Base-by-base conservation (phyloP, 108 stramenopile species). In the Aurantiochytrium sp. region DNA sequence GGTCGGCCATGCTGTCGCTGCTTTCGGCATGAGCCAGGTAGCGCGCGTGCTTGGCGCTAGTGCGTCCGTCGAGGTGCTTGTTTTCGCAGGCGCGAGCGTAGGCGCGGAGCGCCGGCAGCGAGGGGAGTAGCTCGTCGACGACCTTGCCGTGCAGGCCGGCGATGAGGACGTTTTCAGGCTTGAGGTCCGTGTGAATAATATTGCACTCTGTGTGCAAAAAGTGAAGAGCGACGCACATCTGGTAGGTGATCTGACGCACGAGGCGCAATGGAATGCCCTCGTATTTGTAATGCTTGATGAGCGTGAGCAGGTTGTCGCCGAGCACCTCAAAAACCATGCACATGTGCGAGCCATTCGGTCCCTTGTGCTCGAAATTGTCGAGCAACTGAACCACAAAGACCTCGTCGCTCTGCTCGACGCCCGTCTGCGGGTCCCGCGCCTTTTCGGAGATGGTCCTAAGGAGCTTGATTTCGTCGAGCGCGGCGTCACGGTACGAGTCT, bases 301-400 rank as follows among this genome's bases (percentile, higher is more conserved):
- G 96, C 37, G 94, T 93, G 55, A 99, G 91, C 15, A 98, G 91
- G 87, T 99, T 99, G 92, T 94, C 96, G 4, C 98, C 98, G 22
- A 98, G 92, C 93, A 98, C 96, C 48, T 96, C 95, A 81, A 98
- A 99, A 4, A 97, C 97, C 98, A 99, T 99, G 85, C 97, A 98
- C 94, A 98, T 97, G 89, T 99, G 97, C 24, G 92, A 87, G 37
- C 98, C 98, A 87, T 99, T 95, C 24, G 98, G 98, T 30, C 97
- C 97, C 22, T 92, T 94, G 90, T 97, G 97, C 85, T 96, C 97
- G 91, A 99, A 99, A 50, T 93, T 94, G 91, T 98, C 97, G 86
- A 96, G 91, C 22, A 99, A 90, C 10, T 95, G 96, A 5, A 97
- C 98, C 24, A 95, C 93, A 69, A 19, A 41, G n/a, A 37, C 22